phyloP scores from a whole-genome alignment of 2,329 filamentous ascomycete species.

The Alternaria triticimaculans region DNA sequence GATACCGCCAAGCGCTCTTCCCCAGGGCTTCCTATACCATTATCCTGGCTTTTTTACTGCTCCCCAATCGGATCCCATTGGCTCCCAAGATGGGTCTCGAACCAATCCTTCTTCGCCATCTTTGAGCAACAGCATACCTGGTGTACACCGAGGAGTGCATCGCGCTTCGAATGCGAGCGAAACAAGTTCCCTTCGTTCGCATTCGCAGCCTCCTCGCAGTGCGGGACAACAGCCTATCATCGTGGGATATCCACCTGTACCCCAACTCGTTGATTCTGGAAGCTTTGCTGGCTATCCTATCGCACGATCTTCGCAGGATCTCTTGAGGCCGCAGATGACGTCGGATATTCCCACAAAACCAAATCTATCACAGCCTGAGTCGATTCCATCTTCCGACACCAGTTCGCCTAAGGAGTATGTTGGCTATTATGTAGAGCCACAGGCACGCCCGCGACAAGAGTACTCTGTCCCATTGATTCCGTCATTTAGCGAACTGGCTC shows the following conservation, averaged over 20 bases:
- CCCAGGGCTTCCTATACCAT: slow-evolving; percentile 54
- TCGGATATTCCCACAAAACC: slow-evolving; percentile 33
- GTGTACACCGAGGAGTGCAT: slow-evolving; percentile 52
- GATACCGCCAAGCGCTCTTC: slow-evolving; percentile 37
- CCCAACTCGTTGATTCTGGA: slow-evolving; percentile 41
- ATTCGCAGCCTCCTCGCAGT: slow-evolving; percentile 58
- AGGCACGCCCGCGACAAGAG: slow-evolving; percentile 48
- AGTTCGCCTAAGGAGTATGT: slow-evolving; percentile 58
- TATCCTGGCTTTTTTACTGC: slow-evolving; percentile 54
- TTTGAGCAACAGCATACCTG: slow-evolving; percentile 51
- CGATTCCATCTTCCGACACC: slow-evolving; percentile 31
- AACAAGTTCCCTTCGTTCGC: slow-evolving; percentile 53
- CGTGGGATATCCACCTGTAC: slow-evolving; percentile 49
- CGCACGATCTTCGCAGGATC: slow-evolving; percentile 42
- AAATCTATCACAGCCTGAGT: slow-evolving; percentile 25
- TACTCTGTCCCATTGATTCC: slow-evolving; percentile 46
- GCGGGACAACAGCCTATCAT: slow-evolving; percentile 49
- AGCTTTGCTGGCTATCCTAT: slow-evolving; percentile 43
- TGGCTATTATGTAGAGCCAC: slow-evolving; percentile 56
- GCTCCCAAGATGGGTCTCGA: slow-evolving; percentile 51
- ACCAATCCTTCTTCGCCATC: slow-evolving; percentile 60
- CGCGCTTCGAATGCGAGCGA: slow-evolving; percentile 54
- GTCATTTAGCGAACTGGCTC: slow-evolving; percentile 50
- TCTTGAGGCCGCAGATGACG: slow-evolving; percentile 22
- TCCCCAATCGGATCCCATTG: slow-evolving; percentile 43